phyloP scores from a whole-genome alignment of 2,329 filamentous ascomycete genomes.

The Clonostachys rosea region DNA sequence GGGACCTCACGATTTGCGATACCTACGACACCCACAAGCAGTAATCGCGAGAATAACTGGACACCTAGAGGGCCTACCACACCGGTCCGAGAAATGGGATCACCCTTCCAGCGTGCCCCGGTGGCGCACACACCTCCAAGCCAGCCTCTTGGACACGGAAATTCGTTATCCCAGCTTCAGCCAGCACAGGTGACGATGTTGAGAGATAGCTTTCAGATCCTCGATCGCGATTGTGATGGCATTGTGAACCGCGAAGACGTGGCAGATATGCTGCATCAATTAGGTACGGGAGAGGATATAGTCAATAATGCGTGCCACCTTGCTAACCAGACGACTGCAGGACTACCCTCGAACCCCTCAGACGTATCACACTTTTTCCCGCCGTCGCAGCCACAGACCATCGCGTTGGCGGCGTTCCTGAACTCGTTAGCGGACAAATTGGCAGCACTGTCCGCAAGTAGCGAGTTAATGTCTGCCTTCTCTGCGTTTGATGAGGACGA shows the following conservation, averaged over 20 bases:
- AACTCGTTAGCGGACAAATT: conserved; percentile 75
- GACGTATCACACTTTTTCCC: conserved; percentile 83
- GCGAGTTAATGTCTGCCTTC: conserved; percentile 84
- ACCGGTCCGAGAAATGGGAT: conserved; percentile 24
- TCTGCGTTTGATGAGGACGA: conserved; percentile 96
- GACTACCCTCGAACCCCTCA: conserved; percentile 66
- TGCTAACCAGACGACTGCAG: conserved; percentile 29
- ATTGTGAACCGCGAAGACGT: conserved; percentile 79
- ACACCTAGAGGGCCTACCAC: conserved; percentile 24
- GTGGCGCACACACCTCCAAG: conserved; percentile 16
- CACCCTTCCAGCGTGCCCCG: conserved; percentile 24
- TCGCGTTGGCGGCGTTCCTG: conserved; percentile 82
- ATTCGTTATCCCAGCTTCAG: conserved; percentile 67
- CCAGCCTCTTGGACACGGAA: conserved; percentile 36
- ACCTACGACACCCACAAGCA: conserved; percentile 32
- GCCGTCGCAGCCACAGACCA: conserved; percentile 62
- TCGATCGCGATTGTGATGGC: conserved; percentile 86
- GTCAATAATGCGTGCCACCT: neutral
- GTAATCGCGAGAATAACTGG: conserved; percentile 26
- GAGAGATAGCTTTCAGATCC: conserved; percentile 87
- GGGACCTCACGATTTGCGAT: conserved; percentile 26
- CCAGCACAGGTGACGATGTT: conserved; percentile 81
- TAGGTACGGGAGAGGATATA: conserved; percentile 47
- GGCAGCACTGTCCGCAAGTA: conserved; percentile 67
- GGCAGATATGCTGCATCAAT: conserved; percentile 78